Conservation (phyloP, 2,329 filamentous ascomycete genomes). For the Sordariomycetes sp. region DNA sequence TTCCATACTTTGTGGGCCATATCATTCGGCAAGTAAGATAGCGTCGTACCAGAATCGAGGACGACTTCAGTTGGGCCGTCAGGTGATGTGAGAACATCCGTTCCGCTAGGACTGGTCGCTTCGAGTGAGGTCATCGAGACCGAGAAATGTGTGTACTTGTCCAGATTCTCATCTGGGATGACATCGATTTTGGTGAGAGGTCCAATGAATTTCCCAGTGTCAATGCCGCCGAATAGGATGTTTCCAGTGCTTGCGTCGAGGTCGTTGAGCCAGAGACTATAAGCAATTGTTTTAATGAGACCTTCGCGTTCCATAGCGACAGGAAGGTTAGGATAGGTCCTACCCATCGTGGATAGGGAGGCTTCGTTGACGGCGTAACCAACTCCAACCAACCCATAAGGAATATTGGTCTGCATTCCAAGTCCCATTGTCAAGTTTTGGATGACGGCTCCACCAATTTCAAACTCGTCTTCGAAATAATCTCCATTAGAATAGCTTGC, state of each 20-base stretch:
- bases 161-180: conserved; percentile 27
- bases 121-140: conserved; percentile 38
- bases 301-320: conserved; percentile 53
- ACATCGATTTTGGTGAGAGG: conserved; percentile 53
- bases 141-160: conserved; percentile 34
- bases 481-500: conserved; percentile 46
- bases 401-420: conserved; percentile 41
- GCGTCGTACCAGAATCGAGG: conserved; percentile 67
- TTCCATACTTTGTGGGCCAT: conserved; percentile 44
- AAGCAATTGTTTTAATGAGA: conserved; percentile 57
- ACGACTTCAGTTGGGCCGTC: conserved; percentile 48
- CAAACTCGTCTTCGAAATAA: conserved; percentile 49
- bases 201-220: conserved; percentile 64
- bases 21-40: conserved; percentile 59
- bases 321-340: conserved; percentile 50
- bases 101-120: conserved; percentile 38
- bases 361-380: conserved; percentile 50
- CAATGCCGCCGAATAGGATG: conserved; percentile 74
- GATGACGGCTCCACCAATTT: conserved; percentile 42
- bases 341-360: conserved; percentile 15
- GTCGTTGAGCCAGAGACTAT: conserved; percentile 61
- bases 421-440: conserved; percentile 50
- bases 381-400: conserved; percentile 50
- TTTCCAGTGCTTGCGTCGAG: conserved; percentile 53
- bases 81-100: conserved; percentile 31